Base-by-base conservation (phyloP, 2,329 filamentous ascomycete genomes). In the Magnaporthiopsis incrustans region DNA sequence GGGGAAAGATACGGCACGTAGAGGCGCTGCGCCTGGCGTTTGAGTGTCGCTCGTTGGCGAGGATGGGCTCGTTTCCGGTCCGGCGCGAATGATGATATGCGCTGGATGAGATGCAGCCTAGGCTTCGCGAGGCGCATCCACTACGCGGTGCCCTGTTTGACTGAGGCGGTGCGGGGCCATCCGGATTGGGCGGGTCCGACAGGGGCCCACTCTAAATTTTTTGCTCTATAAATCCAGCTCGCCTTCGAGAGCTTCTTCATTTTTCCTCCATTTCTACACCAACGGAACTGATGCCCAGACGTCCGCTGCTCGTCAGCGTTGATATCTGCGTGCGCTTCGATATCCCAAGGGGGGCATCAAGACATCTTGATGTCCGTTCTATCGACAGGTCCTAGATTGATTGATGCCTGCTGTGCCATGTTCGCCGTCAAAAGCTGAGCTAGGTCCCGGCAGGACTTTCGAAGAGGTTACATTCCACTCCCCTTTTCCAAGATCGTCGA, bases 341-440 rank as follows among this genome's bases (percentile, higher is more conserved):
- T 91, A 86, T 84, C 79, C 74, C 77, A 91, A 88, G 90, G 90
- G 90, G 92, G 88, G 87, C 89, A 91, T 87, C 85, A 78, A 76
- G 75, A 75, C 77, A 74, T 73, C 78, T 87, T 92, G 90, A 86
- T 92, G 89, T 90, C 84, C 87, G 89, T 91, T 90, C 89, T 87
- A 91, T 92, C 90, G 91, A 96, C 92, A 95, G 90, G 88, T 95
- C 89, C 91, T 77, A 96, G 89, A 97, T 77, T 73, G 85, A 95
- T 79, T 77, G 78, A 81, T 81, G 76, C 79, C 80, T 77, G 77
- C 77, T 79, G 79, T 82, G 83, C 85, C 84, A 83, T 85, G 85
- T 82, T 90, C 87, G 87, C 84, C 78, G 75, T 79, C 70, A 79
- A 77, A 82, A 83, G 81, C 79, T 89, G 88, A 91, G 85, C 84